Conservation (phyloP, 345 rosid species). For the Eutrema yunnanense region DNA sequence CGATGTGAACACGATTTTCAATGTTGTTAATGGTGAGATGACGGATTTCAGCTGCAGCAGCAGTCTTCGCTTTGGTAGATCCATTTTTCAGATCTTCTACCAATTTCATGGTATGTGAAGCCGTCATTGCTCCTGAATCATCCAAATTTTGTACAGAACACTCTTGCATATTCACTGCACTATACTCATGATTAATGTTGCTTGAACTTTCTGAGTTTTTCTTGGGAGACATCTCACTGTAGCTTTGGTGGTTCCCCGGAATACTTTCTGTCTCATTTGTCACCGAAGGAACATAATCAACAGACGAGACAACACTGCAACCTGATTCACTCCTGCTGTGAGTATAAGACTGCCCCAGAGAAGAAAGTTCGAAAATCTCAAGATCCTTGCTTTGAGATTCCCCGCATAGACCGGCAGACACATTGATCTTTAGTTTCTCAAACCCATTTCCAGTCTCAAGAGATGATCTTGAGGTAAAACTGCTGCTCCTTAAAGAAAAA, state of each 20-base stretch:
- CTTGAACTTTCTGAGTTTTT: slow-evolving; percentile 30
- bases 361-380: slow-evolving; percentile 42
- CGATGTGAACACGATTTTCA: slow-evolving; percentile 69
- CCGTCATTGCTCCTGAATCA: slow-evolving; percentile 33
- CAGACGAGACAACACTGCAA: slow-evolving; percentile 63
- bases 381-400: slow-evolving; percentile 43
- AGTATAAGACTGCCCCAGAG: slow-evolving; percentile 50
- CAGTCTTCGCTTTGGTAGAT: slow-evolving; percentile 44
- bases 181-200: slow-evolving; percentile 26
- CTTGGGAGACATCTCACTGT: slow-evolving; percentile 42
- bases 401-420: slow-evolving; percentile 38
- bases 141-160: slow-evolving; percentile 26
- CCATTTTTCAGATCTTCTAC: slow-evolving; percentile 61
- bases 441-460: slow-evolving; percentile 49
- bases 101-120: slow-evolving; percentile 47
- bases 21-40: slow-evolving; percentile 58
- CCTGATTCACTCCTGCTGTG: slow-evolving; percentile 85
- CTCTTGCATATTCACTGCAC: slow-evolving; percentile 25
- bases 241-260: slow-evolving; percentile 31
- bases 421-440: slow-evolving; percentile 52
- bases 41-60: slow-evolving; percentile 84
- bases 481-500: slow-evolving; percentile 44
- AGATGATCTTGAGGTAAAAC: slow-evolving; percentile 59
- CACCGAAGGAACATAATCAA: slow-evolving; percentile 49
- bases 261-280: slow-evolving; percentile 31